These are phyloP conservation scores for Nicotiana attenuata DNA, from an alignment of 257 asterid species.

Conservation along the genomic window DNA sequence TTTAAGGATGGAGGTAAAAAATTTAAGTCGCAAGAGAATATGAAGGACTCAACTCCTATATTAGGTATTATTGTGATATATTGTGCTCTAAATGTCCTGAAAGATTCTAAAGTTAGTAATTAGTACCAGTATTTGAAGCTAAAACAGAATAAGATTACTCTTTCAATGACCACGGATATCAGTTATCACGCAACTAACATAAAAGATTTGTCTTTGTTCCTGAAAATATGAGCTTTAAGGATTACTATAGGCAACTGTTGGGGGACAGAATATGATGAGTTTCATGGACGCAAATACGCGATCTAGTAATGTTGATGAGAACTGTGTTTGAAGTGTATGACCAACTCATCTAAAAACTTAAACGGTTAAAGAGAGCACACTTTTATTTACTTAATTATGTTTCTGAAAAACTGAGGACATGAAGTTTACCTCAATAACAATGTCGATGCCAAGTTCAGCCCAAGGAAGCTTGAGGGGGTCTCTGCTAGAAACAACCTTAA, in stretches of 20 bases:
- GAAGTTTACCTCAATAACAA: slow-evolving; percentile 67
- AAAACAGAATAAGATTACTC: not conserved
- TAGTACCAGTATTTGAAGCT: not conserved
- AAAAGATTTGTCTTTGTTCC: too few relatives aligned
- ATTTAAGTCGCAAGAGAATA: not conserved
- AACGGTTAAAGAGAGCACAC: not conserved
- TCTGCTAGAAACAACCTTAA: slow-evolving; percentile 76
- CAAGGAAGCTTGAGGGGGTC: slow-evolving; percentile 95
- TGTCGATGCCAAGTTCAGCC: slow-evolving; percentile 92
- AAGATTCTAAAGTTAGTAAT: not conserved
- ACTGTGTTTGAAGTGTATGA: not conserved
- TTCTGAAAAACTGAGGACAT: not conserved
- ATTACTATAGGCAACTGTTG: too few relatives aligned
- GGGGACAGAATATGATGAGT: too few relatives aligned
- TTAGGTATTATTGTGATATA: not conserved
- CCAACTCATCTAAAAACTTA: not conserved
- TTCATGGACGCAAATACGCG: not conserved
- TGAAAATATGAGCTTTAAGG: too few relatives aligned
- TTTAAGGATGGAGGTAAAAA: not conserved
- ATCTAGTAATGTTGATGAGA: not conserved
- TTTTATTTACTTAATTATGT: not conserved
- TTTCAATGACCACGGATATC: not conserved
- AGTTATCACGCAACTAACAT: not conserved
- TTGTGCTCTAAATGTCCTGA: not conserved
- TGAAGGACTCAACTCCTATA: not conserved